These are phyloP conservation scores for Pisolithus marmoratus DNA, from an alignment of 768 basidiomycete genomes.

Conservation along the genomic window DNA sequence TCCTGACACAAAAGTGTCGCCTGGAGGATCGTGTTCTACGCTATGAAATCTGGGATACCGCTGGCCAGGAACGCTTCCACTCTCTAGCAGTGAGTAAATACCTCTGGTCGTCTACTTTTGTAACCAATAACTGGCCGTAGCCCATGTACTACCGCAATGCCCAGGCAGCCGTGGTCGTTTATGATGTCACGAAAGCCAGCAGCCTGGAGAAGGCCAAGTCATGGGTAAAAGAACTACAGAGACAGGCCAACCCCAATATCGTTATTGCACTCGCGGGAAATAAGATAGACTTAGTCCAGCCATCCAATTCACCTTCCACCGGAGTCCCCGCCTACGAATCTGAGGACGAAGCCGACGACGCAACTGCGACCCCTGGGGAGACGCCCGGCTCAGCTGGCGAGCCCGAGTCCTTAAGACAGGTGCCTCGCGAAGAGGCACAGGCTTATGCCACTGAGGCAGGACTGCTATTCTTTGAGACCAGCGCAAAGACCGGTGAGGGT, in stretches of 20 bases:
- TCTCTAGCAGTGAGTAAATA: conserved; percentile 74
- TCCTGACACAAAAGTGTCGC: conserved; percentile 92
- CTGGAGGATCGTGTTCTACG: conserved; percentile 90
- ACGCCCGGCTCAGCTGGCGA: conserved; percentile 47
- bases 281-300: conserved; percentile 87
- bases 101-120: conserved; percentile 2
- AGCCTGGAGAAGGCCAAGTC: conserved; percentile 98
- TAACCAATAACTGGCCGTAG: conserved; percentile 31
- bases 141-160: conserved; percentile 99
- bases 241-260: conserved; percentile 98
- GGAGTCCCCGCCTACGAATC: conserved; percentile 54
- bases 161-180: conserved; percentile 96
- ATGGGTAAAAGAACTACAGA: conserved; percentile 98
- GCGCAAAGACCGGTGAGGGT: conserved; percentile 94
- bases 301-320: conserved; percentile 48
- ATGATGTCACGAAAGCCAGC: conserved; percentile 93
- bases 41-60: conserved; percentile 98
- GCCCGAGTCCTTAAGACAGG: conserved; percentile 76
- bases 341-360: conserved; percentile 89
- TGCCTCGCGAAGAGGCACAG: conserved; percentile 90
- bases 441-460: conserved; percentile 96
- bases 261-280: conserved; percentile 98
- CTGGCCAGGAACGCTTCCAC: conserved; percentile 95
- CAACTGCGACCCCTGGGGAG: conserved; percentile 83
- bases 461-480: conserved; percentile 94